These are phyloP conservation scores for Aspergillus oerlinghausenensis DNA, from an alignment of 2,329 filamentous ascomycete genomes.

Conservation along the genomic window DNA sequence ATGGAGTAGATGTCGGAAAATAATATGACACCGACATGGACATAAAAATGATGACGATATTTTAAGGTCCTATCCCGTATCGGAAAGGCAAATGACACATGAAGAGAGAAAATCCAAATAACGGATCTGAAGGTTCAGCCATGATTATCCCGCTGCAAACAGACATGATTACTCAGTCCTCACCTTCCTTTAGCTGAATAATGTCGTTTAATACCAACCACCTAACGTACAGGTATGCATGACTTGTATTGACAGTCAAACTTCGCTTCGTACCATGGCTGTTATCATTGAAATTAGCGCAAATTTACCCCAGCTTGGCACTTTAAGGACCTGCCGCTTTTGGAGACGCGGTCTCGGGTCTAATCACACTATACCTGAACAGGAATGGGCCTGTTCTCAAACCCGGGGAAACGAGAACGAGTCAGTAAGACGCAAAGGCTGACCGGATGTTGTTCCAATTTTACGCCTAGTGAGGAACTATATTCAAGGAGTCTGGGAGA, in stretches of 20 bases:
- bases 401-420: neutral
- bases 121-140: neutral
- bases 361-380: neutral
- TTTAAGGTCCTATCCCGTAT: neutral
- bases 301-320: conserved; percentile 11
- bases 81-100: neutral
- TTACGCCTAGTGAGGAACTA: neutral
- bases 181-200: neutral
- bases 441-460: neutral
- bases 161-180: too few species aligned
- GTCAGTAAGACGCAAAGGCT: too few species aligned
- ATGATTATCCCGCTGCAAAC: too few species aligned
- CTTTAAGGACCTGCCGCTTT: conserved; percentile 12
- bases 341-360: neutral
- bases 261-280: neutral
- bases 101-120: neutral
- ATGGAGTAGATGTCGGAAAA: neutral
- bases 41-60: neutral
- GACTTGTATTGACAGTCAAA: too few species aligned
- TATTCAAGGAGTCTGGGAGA: too few species aligned
- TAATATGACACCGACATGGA: neutral
- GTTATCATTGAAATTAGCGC: neutral
- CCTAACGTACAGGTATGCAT: neutral
- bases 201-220: neutral
- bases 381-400: neutral